Base-by-base conservation (phyloP, 352 stramenopile genomes). In the Blastocystis sp. region DNA sequence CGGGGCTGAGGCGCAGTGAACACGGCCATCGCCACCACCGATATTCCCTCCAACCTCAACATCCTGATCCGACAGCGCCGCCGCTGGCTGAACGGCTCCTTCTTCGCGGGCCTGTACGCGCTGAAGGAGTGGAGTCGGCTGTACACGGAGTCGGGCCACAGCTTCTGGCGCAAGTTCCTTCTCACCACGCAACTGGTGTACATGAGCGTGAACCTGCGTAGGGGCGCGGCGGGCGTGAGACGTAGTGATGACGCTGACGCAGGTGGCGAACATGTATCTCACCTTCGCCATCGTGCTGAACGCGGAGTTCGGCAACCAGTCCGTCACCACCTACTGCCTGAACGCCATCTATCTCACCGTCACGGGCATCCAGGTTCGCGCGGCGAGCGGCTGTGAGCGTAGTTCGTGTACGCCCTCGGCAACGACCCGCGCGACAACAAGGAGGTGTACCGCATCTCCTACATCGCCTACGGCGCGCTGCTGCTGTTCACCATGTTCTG, bases 11-110 rank as follows among this genome's bases (percentile, higher is more conserved):
- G 34, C 21, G 23, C 78, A 88, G 90, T 91, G 48, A 90, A 90
- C 48, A 88, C 89, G 38, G 89, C 90, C 5, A 82, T 91, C 10
- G 90, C 90, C 14, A 76, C 81, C 23, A 91, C 90, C n/a, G 90
- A 91, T 89, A 89, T 91, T 7, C 89, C 89, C n/a, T 89, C 88
- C 43, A 92, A 90, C n/a, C 89, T 93, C 0, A 90, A 91, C 1
- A 90, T 91, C 66, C 62, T 93, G 61, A 93, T 93, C 88, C 92
- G 92, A 88, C 91, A 93, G 88, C 91, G 92, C 9, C 88, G 91
- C 0, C 89, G 91, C 10, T 93, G 91, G 91, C 89, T 93, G 40
- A 93, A 93, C 60, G 91, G 91, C 7, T 91, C 89, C 14, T 93
- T 93, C 76, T 93, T 93, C 43, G 91, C 90, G 2, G 90, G 90